A percentile compares a stretch with the other conserved stretches of the same genome.
Conservation (phyloP, 2,329 filamentous ascomycete genomes). For the Penicillium thymicola region DNA sequence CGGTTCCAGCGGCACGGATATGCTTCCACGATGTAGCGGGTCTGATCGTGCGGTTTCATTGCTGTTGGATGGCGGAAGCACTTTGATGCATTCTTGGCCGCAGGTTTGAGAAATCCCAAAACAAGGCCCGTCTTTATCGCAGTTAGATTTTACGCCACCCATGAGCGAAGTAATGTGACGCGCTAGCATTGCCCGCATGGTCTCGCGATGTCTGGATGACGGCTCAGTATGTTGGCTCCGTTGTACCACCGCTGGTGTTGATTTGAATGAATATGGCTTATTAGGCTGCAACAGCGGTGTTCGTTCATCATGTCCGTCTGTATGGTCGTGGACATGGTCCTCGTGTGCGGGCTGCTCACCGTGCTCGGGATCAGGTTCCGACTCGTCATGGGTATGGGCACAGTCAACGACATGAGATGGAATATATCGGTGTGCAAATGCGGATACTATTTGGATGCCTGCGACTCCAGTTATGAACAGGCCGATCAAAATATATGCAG, state of each 20-base stretch:
- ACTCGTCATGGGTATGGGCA: constrained; percentile 43
- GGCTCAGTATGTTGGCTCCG: constrained; percentile 10
- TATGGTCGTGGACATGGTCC: constrained; percentile 18
- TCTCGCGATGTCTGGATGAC: constrained; percentile 21
- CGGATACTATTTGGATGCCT: constrained; percentile 46
- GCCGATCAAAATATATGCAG: constrained; percentile 51
- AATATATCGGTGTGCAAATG: constrained; percentile 46
- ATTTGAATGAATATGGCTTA: constrained; percentile 17
- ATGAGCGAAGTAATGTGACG: constrained; percentile 50
- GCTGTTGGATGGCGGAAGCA: constrained; percentile 21
- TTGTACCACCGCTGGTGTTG: constrained; percentile 21
- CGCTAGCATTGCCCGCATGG: constrained; percentile 35
- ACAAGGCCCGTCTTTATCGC: constrained; percentile 58
- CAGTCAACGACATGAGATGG: constrained; percentile 51
- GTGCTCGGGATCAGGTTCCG: constrained; percentile 35
- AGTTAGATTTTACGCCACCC: constrained; percentile 48
- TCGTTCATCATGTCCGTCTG: constrained; percentile 24
- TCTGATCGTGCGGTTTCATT: constrained; percentile 17
- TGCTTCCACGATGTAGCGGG: constrained; percentile 16
- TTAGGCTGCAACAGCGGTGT: constrained; percentile 31
- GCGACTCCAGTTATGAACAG: constrained; percentile 49
- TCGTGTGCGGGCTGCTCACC: constrained; percentile 22
- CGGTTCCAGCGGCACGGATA: constrained; percentile 17
- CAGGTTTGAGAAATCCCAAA: constrained; percentile 62
- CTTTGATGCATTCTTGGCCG: constrained; percentile 58